These are phyloP conservation scores for Aspergillus conjunctus DNA, from an alignment of 495 filamentous ascomycete species.

Conservation along the genomic window DNA sequence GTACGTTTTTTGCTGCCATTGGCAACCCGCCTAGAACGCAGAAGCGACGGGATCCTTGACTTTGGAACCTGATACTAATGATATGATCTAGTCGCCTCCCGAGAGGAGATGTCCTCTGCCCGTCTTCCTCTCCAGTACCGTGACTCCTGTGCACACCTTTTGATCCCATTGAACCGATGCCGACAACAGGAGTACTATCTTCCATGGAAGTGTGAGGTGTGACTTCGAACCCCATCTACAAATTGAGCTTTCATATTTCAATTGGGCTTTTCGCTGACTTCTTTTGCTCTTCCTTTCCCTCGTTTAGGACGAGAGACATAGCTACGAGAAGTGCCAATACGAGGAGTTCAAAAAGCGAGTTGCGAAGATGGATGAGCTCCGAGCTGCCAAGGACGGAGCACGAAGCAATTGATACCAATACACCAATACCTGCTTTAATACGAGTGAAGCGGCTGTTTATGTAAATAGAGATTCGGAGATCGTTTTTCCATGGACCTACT, in stretches of 20 bases:
- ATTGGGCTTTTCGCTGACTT: constrained; percentile 3
- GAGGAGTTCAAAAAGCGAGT: constrained; percentile 98
- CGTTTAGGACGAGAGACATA: constrained; percentile 83
- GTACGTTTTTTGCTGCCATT: constrained; percentile 40
- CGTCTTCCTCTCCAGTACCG: constrained; percentile 86
- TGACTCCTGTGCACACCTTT: constrained; percentile 89
- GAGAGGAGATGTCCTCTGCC: constrained; percentile 90
- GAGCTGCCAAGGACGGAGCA: constrained; percentile 79
- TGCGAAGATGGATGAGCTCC: constrained; percentile 95
- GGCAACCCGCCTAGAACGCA: constrained; percentile 5
- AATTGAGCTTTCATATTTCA: not conserved
- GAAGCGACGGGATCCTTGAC: constrained; percentile 8
- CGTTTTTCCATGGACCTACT: constrained; percentile 43
- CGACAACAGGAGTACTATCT: constrained; percentile 89
- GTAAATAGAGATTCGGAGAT: constrained; percentile 51
- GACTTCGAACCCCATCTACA: constrained; percentile 25
- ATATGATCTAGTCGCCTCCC: constrained; percentile 60
- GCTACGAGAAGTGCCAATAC: constrained; percentile 99
- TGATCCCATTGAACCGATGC: constrained; percentile 95
- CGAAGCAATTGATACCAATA: constrained; percentile 74
- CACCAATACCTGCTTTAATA: constrained; percentile 23
- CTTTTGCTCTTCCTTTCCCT: constrained; percentile 9
- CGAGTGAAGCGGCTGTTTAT: constrained; percentile 40
- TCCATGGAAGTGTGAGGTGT: constrained; percentile 97
- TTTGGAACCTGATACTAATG: constrained; percentile 22